A percentile compares a stretch with the other conserved stretches of the same genome.
phyloP scores from a whole-genome alignment of 2,329 filamentous ascomycete genomes.

The Chrysoporthe puriensis region DNA sequence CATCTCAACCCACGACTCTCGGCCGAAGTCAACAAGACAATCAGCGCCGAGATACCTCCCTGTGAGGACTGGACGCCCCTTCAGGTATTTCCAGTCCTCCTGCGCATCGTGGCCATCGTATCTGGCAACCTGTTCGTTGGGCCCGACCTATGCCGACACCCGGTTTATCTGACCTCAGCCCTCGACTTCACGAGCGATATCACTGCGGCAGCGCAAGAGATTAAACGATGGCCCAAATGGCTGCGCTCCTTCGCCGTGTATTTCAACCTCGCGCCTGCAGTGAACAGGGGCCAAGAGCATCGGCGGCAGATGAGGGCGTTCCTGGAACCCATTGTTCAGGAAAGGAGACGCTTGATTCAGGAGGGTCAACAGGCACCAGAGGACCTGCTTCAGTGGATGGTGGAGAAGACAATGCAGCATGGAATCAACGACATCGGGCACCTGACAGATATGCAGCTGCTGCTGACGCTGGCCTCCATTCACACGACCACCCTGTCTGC shows the following conservation, averaged over 20 bases:
- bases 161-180: conserved; percentile 43
- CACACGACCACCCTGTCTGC: conserved; percentile 48
- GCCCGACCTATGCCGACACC: conserved; percentile 44
- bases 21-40: conserved; percentile 16
- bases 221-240: conserved; percentile 32
- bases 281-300: conserved; percentile 16
- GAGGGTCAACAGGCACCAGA: conserved; percentile 36
- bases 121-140: conserved; percentile 49
- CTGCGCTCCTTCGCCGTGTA: conserved; percentile 12
- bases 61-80: conserved; percentile 31
- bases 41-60: conserved; percentile 9
- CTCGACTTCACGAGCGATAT: conserved; percentile 45
- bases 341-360: conserved; percentile 23
- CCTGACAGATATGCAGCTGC: conserved; percentile 43
- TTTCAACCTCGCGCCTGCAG: conserved; percentile 14
- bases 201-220: conserved; percentile 31
- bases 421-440: conserved; percentile 34
- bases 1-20: conserved; percentile 19
- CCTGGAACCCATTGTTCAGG: conserved; percentile 31
- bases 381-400: conserved; percentile 47
- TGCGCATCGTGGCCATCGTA: conserved; percentile 44
- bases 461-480: conserved; percentile 48
- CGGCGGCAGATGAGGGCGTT: conserved; percentile 21
- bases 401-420: conserved; percentile 29
- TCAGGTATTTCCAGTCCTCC: conserved; percentile 40